Conservation (phyloP, 225 moss, liverwort and hornwort species). For the Pseudisothecium myosuroides region DNA sequence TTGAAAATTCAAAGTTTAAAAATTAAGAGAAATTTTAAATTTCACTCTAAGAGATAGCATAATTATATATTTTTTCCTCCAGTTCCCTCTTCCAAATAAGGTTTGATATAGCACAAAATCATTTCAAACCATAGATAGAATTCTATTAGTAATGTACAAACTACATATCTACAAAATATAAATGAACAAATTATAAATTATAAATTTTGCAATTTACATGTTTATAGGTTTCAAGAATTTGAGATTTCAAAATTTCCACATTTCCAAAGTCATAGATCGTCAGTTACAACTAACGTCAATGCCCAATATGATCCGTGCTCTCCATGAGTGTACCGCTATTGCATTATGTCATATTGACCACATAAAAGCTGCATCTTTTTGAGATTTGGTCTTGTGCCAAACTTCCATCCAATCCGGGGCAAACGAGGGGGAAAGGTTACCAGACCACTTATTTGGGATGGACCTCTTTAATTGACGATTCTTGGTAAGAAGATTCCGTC, state of each 20-base stretch:
- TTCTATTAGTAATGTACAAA: background rate
- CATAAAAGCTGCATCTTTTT: too few species aligned
- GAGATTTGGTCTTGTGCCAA: too few species aligned
- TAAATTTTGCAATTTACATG: background rate
- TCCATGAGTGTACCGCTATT: too few species aligned
- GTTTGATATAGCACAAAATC: background rate
- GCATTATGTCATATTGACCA: too few species aligned
- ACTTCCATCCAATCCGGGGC: too few species aligned
- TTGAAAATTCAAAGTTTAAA: fast-evolving
- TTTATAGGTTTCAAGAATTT: background rate
- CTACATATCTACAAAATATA: background rate
- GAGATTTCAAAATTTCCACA: background rate
- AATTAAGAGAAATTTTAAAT: background rate
- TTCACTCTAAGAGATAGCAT: background rate
- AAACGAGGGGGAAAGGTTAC: too few species aligned
- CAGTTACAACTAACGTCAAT: too few species aligned
- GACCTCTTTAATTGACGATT: too few species aligned
- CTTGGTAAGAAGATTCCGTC: too few species aligned
- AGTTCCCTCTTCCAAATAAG: too few species aligned
- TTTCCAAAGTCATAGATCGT: background rate
- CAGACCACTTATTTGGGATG: too few species aligned
- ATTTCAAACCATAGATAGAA: fast-evolving
- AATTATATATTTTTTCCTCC: fast-evolving
- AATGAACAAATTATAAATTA: background rate
- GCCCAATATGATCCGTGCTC: too few species aligned